A percentile compares a stretch with the other conserved stretches of the same genome.
Evolutionary conservation across 805 yeast genomes (phyloP).

Genomic region (Hanseniaspora vineae): DNA sequence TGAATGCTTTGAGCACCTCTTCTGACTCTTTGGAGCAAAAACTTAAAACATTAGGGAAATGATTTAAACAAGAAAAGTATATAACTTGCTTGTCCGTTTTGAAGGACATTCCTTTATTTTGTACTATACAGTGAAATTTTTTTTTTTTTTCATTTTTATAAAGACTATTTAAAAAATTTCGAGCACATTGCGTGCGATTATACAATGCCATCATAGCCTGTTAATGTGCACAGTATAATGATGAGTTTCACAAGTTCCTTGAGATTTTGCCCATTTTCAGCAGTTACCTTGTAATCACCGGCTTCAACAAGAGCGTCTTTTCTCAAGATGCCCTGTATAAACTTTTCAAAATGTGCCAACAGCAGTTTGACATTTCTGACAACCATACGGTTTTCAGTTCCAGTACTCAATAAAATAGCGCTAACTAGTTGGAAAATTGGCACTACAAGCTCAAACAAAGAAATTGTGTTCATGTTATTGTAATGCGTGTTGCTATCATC

Average conservation of each 20-base stretch:
- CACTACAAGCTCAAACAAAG: slow-evolving; percentile 53
- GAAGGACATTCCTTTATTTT: no score
- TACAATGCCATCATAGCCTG: slow-evolving; percentile 21
- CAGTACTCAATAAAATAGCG: slow-evolving; percentile 60
- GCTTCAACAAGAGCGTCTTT: slow-evolving; percentile 32
- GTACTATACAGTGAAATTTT: no score
- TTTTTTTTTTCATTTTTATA: no score
- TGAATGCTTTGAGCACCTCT: slow-evolving; percentile 73
- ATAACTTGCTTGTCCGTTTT: not conserved
- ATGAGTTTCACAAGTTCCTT: slow-evolving; percentile 43
- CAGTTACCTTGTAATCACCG: slow-evolving; percentile 14
- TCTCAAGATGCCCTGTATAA: slow-evolving; percentile 51
- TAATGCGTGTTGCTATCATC: slow-evolving; percentile 36
- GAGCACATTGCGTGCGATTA: no score
- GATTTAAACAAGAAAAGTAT: not conserved
- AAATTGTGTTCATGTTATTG: slow-evolving; percentile 25
- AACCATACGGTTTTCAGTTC: slow-evolving; percentile 56
- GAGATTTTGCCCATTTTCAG: slow-evolving; percentile 24
- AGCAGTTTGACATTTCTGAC: slow-evolving; percentile 39
- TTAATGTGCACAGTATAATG: slow-evolving; percentile 39
- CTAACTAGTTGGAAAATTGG: slow-evolving; percentile 64
- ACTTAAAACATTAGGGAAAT: not conserved
- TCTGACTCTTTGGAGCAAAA: slow-evolving; percentile 44
- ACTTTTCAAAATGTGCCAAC: slow-evolving; percentile 36
- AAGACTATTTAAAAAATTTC: no score